Evolutionary conservation across 306 rosid genomes (phyloP).

Genomic region (Prunus mira): DNA sequence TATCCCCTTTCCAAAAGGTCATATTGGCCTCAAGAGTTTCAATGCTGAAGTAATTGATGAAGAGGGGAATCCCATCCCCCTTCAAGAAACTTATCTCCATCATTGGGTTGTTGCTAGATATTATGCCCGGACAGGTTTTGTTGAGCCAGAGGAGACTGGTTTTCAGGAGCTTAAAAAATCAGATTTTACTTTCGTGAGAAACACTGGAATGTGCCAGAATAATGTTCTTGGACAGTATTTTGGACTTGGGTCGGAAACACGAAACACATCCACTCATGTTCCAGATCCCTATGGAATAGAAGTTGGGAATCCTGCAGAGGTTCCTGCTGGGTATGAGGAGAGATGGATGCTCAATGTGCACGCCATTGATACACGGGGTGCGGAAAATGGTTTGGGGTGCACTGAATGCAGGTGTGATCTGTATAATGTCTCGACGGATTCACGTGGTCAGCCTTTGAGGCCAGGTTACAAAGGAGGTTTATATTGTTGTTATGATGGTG

Average conservation of each 20-base stretch:
- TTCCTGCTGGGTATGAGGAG: constrained; percentile 68
- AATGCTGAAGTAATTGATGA: constrained; percentile 70
- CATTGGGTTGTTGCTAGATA: constrained; percentile 51
- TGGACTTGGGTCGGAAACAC: constrained; percentile 72
- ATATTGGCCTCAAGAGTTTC: constrained; percentile 59
- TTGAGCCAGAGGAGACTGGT: constrained; percentile 12
- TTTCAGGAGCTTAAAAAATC: constrained; percentile 9
- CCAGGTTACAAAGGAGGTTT: constrained; percentile 58
- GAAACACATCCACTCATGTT: constrained; percentile 46
- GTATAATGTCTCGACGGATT: constrained; percentile 53
- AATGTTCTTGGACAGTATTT: constrained; percentile 35
- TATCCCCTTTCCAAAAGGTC: constrained; percentile 65
- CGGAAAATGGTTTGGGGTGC: constrained; percentile 53
- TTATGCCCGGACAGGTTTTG: constrained; percentile 17
- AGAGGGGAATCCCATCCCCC: constrained; percentile 51
- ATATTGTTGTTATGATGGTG: constrained; percentile 50
- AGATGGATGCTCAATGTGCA: constrained; percentile 67
- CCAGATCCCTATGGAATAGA: constrained; percentile 74
- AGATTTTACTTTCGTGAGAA: constrained; percentile 19
- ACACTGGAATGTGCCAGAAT: constrained; percentile 55
- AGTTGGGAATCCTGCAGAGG: constrained; percentile 48
- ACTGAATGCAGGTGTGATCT: constrained; percentile 66
- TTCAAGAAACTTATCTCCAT: constrained; percentile 73
- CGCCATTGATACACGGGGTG: constrained; percentile 73
- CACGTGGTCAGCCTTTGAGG: constrained; percentile 31